Conservation (phyloP, 106 monocot genomes). For the Dactylorhiza incarnata region DNA sequence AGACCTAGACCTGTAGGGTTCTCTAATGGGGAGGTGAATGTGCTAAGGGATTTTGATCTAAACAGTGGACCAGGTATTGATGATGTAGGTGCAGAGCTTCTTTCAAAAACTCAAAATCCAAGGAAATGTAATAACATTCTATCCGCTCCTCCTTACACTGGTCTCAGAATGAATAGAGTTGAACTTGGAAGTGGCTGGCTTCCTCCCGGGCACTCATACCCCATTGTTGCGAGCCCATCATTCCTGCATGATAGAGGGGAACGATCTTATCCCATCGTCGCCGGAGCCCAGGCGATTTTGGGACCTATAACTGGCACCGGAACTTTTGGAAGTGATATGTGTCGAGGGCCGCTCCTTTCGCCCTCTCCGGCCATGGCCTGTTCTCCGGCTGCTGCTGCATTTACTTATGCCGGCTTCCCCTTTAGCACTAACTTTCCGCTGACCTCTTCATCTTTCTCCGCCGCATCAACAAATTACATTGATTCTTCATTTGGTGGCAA, state of each 20-base stretch:
- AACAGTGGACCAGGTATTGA: constrained; percentile 53
- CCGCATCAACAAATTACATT: constrained; percentile 23
- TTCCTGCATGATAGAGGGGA: constrained; percentile 39
- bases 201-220: constrained; percentile 36
- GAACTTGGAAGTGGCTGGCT: constrained; percentile 44
- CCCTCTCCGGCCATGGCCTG: constrained; percentile 40
- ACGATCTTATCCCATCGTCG: constrained; percentile 35
- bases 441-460: constrained; percentile 26
- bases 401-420: constrained; percentile 39
- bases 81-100: constrained; percentile 26
- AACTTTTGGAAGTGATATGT: constrained; percentile 33
- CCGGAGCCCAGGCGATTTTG: constrained; percentile 32
- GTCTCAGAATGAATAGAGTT: constrained; percentile 35
- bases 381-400: constrained; percentile 28
- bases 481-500: constrained; percentile 27
- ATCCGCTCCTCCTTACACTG: constrained; percentile 21
- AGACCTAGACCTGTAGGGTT: constrained; percentile 20
- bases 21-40: constrained; percentile 19
- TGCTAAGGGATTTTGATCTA: constrained; percentile 53
- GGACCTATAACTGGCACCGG: constrained; percentile 20
- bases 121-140: constrained; percentile 20
- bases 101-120: constrained; percentile 14
- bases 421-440: constrained; percentile 36
- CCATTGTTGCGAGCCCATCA: constrained; percentile 30
- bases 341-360: constrained; percentile 40